Evolutionary conservation across 2,329 filamentous ascomycete species (phyloP).

Genomic region (Coniochaeta ligniaria): DNA sequence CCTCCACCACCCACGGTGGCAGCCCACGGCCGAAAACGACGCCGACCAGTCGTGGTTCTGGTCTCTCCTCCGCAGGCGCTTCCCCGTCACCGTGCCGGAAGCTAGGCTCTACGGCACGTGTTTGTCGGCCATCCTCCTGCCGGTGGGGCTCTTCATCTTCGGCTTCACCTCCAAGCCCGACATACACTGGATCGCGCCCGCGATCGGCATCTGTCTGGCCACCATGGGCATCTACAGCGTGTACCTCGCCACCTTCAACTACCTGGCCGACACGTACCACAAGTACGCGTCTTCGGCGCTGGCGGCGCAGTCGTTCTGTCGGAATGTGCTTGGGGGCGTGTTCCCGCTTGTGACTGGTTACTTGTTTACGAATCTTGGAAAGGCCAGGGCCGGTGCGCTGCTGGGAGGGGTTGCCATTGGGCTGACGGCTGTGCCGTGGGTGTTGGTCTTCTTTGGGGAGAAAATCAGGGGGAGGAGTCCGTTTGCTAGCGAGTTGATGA

Average conservation of each 20-base stretch:
- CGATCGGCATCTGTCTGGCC: constrained; percentile 63
- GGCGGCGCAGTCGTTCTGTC: constrained; percentile 78
- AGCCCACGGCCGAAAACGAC: constrained; percentile 13
- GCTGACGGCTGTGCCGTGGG: constrained; percentile 80
- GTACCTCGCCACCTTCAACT: constrained; percentile 88
- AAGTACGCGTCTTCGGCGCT: constrained; percentile 78
- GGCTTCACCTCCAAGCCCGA: constrained; percentile 59
- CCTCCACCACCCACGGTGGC: constrained; percentile 38
- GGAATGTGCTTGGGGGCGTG: constrained; percentile 73
- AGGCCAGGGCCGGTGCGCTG: constrained; percentile 63
- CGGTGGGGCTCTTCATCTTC: constrained; percentile 75
- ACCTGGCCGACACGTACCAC: constrained; percentile 82
- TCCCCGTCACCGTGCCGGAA: constrained; percentile 58
- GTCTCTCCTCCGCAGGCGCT: constrained; percentile 34
- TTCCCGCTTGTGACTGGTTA: constrained; percentile 72
- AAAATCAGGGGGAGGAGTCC: constrained; percentile 68
- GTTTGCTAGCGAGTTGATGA: constrained; percentile 54
- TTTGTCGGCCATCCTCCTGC: constrained; percentile 66
- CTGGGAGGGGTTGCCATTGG: constrained; percentile 64
- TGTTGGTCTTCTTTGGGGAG: constrained; percentile 71
- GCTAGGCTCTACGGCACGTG: constrained; percentile 78
- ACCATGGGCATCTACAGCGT: constrained; percentile 83
- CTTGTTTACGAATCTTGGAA: constrained; percentile 68
- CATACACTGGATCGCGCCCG: constrained; percentile 66
- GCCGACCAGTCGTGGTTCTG: constrained; percentile 25